Base-by-base conservation (phyloP, 352 stramenopile species). In the Globisporangium alternatum region DNA sequence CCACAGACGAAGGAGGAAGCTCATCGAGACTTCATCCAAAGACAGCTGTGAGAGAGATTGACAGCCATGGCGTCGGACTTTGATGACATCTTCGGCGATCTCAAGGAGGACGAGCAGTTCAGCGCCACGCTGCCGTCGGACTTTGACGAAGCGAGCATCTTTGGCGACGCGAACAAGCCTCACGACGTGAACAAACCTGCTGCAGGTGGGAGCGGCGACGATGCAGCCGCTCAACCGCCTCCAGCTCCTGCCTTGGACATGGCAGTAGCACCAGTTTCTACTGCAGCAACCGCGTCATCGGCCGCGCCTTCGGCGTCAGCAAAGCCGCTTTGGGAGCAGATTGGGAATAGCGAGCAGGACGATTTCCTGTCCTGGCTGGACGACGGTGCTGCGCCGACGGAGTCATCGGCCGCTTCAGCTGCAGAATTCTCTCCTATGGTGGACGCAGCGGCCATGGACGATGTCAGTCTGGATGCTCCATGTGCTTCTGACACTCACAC, bases 301-400 rank as follows among this genome's bases (percentile, higher is more conserved):
- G 13, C 47, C 43, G 52, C 43, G 19, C 41, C 51, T 47, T 56
- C 62, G 52, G 60, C 58, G 44, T n/a, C 62, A n/a, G 44, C 12
- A 66, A 64, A 60, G 25, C 44, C 54, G 3, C 22, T 44, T n/a
- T 78, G 69, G 71, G 64, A 70, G 28, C 63, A 74, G 21, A 77
- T 77, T 52, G 60, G 65, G 22, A 71, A 66, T 44, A 31, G 37
- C 1, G 76, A 78, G 17, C 69, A 84, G 39, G 82, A 89, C 35
- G 86, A 93, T 48, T 93, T 95, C 58, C 49, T 93, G 41, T 93
- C 83, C 4, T 95, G 84, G 86, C 72, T 95, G 1, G 84, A 95
- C 67, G 83, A 89, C 44, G 80, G 69, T 2, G 51, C 51, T 45
- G 17, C 48, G 7, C 19, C 61, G 3, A 45, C 54, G 2, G 30